Base-by-base conservation (phyloP, 305 asterid genomes). In the Fraxinus floribunda region DNA sequence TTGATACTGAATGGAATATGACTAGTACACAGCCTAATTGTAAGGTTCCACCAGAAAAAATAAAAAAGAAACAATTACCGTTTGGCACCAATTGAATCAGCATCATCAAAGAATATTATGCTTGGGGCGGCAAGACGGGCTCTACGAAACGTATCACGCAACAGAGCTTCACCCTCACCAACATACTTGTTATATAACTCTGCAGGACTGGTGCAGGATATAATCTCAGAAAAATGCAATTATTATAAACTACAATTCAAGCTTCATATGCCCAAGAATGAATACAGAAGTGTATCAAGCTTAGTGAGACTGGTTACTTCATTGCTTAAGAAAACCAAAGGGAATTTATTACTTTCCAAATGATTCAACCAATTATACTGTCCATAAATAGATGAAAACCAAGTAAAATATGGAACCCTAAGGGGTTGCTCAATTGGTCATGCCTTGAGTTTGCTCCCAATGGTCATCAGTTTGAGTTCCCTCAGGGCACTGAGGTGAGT, bases 161-260 rank as follows among this genome's bases (percentile, higher is more conserved):
- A 78, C 72, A 96, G 88, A 79, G 98, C 95, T 91, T 96, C 99
- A 44, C 99, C 99, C 84, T 96, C 99, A 68, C 99, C 99, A 84
- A 96, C 99, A 82, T 96, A 94, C 99, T 92, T 96, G 62, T 97
- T 92, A 79, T 86, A 96, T 57, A 96, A 86, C 72, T 94, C 98
- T 88, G 99, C 98, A 60, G 97, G 97, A 90, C 98, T 95, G 93
- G 85, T 38, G 75, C 81, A 80, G 68, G 80, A 84, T 80, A 49
- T 41, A 84, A 83, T 84, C 62, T 85, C 81, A 22, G 41, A 85
- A 26, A 18, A 46, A 78, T 44, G 71, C 66, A 80, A 77, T 68
- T 35, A 79, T 22, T 4, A 70, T 73, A 76, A 80, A 72, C 41
- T 44, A 79, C 80, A 81, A 64, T 57, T 77, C 2, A 85, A 75